These are phyloP conservation scores for Geotrichum macrosporum DNA, from an alignment of 1,139 yeast genomes.

Conservation along the genomic window DNA sequence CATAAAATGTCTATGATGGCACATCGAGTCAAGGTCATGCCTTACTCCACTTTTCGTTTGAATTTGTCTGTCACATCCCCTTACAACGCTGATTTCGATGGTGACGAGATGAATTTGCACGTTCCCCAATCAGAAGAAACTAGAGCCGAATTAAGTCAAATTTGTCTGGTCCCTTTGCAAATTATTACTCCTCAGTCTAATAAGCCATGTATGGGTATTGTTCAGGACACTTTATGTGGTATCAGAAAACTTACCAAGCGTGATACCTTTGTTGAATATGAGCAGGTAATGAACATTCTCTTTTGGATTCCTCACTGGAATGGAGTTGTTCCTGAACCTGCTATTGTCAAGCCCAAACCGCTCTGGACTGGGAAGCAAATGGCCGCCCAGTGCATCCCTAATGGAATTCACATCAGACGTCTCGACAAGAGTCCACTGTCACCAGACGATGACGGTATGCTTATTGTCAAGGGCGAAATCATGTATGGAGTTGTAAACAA, in stretches of 20 bases:
- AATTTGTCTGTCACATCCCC: conserved; percentile 97
- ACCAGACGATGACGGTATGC: conserved; percentile 89
- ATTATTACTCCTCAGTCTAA: conserved; percentile 98
- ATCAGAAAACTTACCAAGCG: conserved; percentile 90
- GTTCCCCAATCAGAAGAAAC: conserved; percentile 99
- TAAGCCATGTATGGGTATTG: conserved; percentile 99
- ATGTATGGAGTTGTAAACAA: conserved; percentile 97
- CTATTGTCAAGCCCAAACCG: conserved; percentile 89
- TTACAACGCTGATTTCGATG: conserved; percentile 99
- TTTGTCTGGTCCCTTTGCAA: conserved; percentile 95
- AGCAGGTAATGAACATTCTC: conserved; percentile 91
- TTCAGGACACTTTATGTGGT: conserved; percentile 97
- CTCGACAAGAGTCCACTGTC: conserved; percentile 84
- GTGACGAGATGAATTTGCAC: conserved; percentile 99
- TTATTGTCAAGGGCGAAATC: conserved; percentile 86
- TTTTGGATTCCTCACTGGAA: conserved; percentile 99
- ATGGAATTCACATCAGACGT: conserved; percentile 90
- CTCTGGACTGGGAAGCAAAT: conserved; percentile 97
- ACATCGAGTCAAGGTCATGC: conserved; percentile 98
- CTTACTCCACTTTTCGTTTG: conserved; percentile 94
- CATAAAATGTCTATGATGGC: conserved; percentile 99
- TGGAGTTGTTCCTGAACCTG: conserved; percentile 97
- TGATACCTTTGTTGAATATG: conserved; percentile 82
- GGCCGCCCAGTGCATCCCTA: conserved; percentile 87
- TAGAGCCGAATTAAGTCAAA: conserved; percentile 88